Base-by-base conservation (phyloP, 2,329 filamentous ascomycete species). In the Gliomastix tumulicola region DNA sequence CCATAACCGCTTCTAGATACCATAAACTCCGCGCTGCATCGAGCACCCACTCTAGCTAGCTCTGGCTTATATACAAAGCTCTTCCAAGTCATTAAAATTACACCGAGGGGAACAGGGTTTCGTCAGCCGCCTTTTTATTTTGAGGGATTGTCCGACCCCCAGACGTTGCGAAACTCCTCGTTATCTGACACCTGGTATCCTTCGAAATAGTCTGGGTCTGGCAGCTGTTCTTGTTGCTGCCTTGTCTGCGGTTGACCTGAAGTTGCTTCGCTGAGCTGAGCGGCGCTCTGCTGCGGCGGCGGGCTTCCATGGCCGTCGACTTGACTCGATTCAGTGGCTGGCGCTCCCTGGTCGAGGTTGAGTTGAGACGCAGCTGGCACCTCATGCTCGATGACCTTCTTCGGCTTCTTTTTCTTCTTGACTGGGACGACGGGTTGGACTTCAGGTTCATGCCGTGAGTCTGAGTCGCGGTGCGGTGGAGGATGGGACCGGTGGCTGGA, bases 111-210 rank as follows among this genome's bases (percentile, higher is more conserved):
- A 20, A 19, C 16, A 13, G 12, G 10, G 12, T 17, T n/a, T n/a
- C n/a, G n/a, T n/a, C n/a, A n/a, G n/a, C n/a, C n/a, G n/a, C n/a
- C 21, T 11, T 19, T 22, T 21, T 21, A 30, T 30, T 30, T 36
- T 12, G 23, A 31, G 18, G 18, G 25, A 28, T 33, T 30, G 23
- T 40, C 36, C 10, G 32, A 32, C 5, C 50, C 55, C 67, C 67
- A 71, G n/a, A 68, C 63, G 41, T 70, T 69, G 16, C 55, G 54
- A 41, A 69, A 69, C 38, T 65, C 66, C 4, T 68, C 66, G 20
- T 54, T 53, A 15, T 62, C 57, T n/a, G 56, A 45, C 3, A 60
- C 50, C 19, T 50, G 47, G 34, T 58, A 61, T 25, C 39, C n/a
- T n/a, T n/a, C n/a, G n/a, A n/a, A n/a, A n/a, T n/a, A n/a, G n/a